Conservation (phyloP, 345 rosid genomes). For the Eucalyptus erythrocorys region DNA sequence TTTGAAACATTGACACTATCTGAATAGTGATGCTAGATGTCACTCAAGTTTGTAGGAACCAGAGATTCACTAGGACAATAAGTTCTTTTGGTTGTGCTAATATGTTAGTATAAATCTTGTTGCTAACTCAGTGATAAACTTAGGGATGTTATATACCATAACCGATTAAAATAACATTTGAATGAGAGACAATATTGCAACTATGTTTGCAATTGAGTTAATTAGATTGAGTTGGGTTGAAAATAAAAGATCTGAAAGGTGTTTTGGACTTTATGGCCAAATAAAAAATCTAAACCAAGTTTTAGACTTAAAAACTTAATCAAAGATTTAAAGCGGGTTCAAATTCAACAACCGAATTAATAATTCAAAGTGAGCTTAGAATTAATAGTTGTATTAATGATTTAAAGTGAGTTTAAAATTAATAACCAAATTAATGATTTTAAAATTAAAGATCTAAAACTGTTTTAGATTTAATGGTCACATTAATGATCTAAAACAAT, state of each 20-base stretch:
- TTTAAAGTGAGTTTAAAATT: no score
- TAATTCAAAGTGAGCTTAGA: accelerated
- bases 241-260: no score
- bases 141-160: accelerated
- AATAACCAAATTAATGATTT: no score
- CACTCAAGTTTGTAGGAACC: accelerated
- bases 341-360: accelerated
- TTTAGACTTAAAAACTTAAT: no score
- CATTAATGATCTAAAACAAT: accelerated
- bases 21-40: accelerated
- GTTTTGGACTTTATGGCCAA: accelerated
- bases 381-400: no score
- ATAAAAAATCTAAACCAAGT: accelerated
- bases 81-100: no score
- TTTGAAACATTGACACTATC: accelerated
- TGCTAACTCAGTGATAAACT: accelerated
- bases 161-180: accelerated
- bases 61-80: accelerated
- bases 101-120: accelerated
- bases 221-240: accelerated
- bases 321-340: no score
- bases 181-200: no score
- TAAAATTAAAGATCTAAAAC: accelerated
- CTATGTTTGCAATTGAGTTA: no score
- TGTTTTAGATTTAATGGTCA: accelerated